These are phyloP conservation scores for Phragmites australis DNA, from an alignment of 176 grass and related monocot genomes.

Conservation along the genomic window DNA sequence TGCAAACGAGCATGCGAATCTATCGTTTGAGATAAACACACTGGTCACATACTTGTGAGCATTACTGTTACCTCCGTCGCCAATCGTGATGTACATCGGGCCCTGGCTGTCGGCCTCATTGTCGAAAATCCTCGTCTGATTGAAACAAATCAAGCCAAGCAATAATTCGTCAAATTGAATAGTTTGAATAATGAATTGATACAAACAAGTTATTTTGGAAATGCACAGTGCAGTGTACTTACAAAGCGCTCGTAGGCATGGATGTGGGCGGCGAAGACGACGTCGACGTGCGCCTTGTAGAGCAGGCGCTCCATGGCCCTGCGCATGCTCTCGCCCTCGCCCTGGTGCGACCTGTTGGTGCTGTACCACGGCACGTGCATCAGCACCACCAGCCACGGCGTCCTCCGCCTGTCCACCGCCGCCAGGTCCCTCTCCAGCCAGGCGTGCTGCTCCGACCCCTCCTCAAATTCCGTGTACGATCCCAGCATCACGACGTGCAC, in stretches of 20 bases:
- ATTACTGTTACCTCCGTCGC: slow-evolving; percentile 80
- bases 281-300: slow-evolving; percentile 55
- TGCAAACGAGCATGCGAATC: too few relatives aligned
- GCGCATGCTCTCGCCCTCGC: slow-evolving; percentile 71
- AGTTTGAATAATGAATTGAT: neutral
- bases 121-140: slow-evolving; percentile 63
- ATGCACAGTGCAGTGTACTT: slow-evolving; percentile 17
- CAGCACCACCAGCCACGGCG: slow-evolving; percentile 60
- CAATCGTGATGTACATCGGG: slow-evolving; percentile 72
- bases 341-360: slow-evolving; percentile 68
- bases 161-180: too few relatives aligned
- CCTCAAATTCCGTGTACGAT: slow-evolving; percentile 45
- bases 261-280: slow-evolving; percentile 71
- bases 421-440: slow-evolving; percentile 62
- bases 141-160: too few relatives aligned
- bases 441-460: slow-evolving; percentile 52
- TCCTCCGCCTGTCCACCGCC: slow-evolving; percentile 50
- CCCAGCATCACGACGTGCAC: slow-evolving; percentile 75
- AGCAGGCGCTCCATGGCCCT: slow-evolving; percentile 57
- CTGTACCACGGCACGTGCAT: slow-evolving; percentile 88
- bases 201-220: neutral
- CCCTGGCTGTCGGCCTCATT: slow-evolving; percentile 49
- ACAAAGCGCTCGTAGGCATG: slow-evolving; percentile 88
- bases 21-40: too few relatives aligned
- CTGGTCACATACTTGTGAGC: slow-evolving; percentile 54